Evolutionary conservation across 345 rosid species (phyloP).

Genomic region (Luvunga scandens): DNA sequence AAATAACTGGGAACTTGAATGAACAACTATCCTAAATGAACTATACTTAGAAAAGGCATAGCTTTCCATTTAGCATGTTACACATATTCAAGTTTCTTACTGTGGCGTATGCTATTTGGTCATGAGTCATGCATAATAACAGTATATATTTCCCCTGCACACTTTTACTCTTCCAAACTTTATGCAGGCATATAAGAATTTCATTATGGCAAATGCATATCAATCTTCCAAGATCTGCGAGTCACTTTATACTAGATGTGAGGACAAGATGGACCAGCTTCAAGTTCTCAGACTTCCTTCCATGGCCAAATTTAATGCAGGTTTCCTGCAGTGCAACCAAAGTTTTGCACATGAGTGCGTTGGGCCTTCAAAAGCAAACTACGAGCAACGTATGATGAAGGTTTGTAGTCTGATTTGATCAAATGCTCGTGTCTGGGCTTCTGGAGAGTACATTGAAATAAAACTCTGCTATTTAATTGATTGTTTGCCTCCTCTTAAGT

Average conservation of each 20-base stretch:
- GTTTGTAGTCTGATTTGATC: conserved; percentile 28
- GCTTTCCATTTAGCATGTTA: neutral
- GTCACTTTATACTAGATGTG: conserved; percentile 70
- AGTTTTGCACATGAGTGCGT: conserved; percentile 79
- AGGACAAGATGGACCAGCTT: conserved; percentile 98
- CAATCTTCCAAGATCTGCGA: conserved; percentile 91
- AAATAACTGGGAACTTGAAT: neutral
- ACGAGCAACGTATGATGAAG: conserved; percentile 86
- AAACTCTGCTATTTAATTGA: neutral
- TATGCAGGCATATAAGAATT: conserved; percentile 65
- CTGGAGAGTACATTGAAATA: neutral
- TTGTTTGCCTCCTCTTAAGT: neutral
- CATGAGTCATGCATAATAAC: neutral
- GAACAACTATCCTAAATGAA: neutral
- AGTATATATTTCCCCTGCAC: conserved; percentile 4
- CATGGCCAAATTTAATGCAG: conserved; percentile 98
- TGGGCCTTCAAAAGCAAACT: conserved; percentile 84
- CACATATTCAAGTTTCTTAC: neutral
- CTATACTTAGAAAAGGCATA: neutral
- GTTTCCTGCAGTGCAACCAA: conserved; percentile 86
- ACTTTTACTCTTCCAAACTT: conserved; percentile 20
- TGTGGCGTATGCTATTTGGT: neutral
- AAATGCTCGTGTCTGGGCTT: neutral
- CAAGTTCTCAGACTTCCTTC: conserved; percentile 98
- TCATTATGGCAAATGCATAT: conserved; percentile 69